A percentile compares a stretch with the other conserved stretches of the same genome.
These are phyloP conservation scores for Exophiala alcalophila DNA, from an alignment of 2,329 filamentous ascomycete species.

Conservation along the genomic window DNA sequence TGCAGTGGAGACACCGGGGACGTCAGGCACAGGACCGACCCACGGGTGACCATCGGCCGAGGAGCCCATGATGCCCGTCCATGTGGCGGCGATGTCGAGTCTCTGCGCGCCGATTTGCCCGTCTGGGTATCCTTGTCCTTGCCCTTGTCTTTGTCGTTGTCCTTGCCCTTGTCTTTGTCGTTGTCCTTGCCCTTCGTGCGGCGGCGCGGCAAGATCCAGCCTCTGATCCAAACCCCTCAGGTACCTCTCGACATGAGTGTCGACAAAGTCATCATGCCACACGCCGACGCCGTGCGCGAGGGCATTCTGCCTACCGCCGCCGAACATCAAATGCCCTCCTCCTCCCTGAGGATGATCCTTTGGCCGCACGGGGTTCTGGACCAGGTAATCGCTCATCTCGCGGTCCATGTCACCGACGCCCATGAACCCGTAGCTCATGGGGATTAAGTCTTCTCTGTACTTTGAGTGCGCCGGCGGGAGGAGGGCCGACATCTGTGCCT, in stretches of 20 bases:
- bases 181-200: no score
- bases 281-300: slow-evolving; percentile 45
- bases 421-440: slow-evolving; percentile 33
- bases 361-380: slow-evolving; percentile 50
- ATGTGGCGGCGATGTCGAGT: slow-evolving; percentile 31
- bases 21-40: slow-evolving; percentile 50
- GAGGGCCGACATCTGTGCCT: slow-evolving; percentile 52
- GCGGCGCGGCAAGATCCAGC: slow-evolving; percentile 38
- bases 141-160: slow-evolving; percentile 27
- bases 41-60: slow-evolving; percentile 52
- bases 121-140: slow-evolving; percentile 19
- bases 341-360: no score
- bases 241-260: slow-evolving; percentile 42
- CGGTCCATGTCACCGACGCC: slow-evolving; percentile 54
- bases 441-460: slow-evolving; percentile 28
- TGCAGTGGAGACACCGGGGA: slow-evolving; percentile 47
- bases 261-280: slow-evolving; percentile 50
- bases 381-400: slow-evolving; percentile 67
- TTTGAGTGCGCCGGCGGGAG: slow-evolving; percentile 42
- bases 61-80: slow-evolving; percentile 54
- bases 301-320: slow-evolving; percentile 52
- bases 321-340: slow-evolving; percentile 56
- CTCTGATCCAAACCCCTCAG: slow-evolving; percentile 39
- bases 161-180: slow-evolving; percentile 23
- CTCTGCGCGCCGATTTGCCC: neutral